phyloP scores from a whole-genome alignment of 2,329 filamentous ascomycete genomes.

The Colletotrichum magnum region DNA sequence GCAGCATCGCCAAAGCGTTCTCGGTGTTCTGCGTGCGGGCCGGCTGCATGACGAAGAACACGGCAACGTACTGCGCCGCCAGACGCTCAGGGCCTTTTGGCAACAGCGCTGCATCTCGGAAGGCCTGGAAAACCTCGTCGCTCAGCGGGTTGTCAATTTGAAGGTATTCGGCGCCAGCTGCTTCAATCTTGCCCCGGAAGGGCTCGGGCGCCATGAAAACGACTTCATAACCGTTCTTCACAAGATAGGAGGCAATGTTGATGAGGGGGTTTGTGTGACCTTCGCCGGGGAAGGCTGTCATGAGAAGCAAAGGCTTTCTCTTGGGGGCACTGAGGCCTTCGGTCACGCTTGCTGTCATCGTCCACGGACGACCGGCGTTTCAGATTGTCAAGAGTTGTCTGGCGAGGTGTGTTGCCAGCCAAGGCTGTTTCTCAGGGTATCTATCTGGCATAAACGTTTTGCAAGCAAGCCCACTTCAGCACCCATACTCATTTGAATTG shows the following conservation, averaged over 20 bases:
- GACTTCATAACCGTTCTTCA: slow-evolving; percentile 54
- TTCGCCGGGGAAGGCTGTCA: slow-evolving; percentile 41
- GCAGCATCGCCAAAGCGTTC: slow-evolving; percentile 43
- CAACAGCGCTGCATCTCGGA: slow-evolving; percentile 15
- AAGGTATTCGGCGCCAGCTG: slow-evolving; percentile 52
- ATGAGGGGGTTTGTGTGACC: slow-evolving; percentile 45
- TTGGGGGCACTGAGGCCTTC: not conserved
- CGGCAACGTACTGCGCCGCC: slow-evolving; percentile 19
- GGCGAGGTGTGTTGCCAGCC: not conserved
- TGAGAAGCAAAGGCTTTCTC: slow-evolving; percentile 42
- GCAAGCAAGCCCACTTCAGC: not conserved
- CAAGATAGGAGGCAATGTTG: slow-evolving; percentile 49
- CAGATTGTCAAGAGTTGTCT: too few species aligned
- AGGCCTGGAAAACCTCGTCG: not conserved
- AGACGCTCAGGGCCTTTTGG: slow-evolving; percentile 36
- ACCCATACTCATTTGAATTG: not conserved
- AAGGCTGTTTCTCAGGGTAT: not conserved
- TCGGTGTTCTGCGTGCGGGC: slow-evolving; percentile 1
- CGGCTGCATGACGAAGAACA: slow-evolving; percentile 36
- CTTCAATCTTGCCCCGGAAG: slow-evolving; percentile 49
- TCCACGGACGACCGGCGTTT: not conserved
- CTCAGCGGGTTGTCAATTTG: slow-evolving; percentile 37
- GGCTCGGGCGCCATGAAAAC: slow-evolving; percentile 51
- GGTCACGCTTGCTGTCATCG: slow-evolving; percentile 9
- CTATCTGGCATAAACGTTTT: not conserved